Conservation (phyloP, 2,329 filamentous ascomycete species). For the Alternaria longipes region DNA sequence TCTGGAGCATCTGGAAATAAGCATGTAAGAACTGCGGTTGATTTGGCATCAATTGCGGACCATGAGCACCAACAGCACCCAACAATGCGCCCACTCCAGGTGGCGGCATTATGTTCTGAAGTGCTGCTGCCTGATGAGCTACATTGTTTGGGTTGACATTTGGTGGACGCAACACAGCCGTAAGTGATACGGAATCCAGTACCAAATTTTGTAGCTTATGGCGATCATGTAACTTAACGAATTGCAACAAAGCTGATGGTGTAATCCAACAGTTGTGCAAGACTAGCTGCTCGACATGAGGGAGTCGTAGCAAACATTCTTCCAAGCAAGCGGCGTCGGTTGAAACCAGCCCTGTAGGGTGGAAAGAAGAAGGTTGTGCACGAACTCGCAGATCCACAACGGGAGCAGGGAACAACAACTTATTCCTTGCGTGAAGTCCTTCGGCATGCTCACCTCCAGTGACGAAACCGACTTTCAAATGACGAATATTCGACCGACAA, state of each 20-base stretch:
- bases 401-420: slow-evolving; percentile 70
- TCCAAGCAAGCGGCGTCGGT: slow-evolving; percentile 23
- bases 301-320: slow-evolving; percentile 60
- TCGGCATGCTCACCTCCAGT: slow-evolving; percentile 73
- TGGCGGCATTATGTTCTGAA: slow-evolving; percentile 7
- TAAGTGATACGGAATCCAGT: slow-evolving; percentile 72
- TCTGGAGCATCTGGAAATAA: slow-evolving; percentile 29
- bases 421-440: slow-evolving; percentile 69
- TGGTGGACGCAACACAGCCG: slow-evolving; percentile 39
- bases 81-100: slow-evolving; percentile 11
- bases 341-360: slow-evolving; percentile 17
- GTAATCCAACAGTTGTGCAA: slow-evolving; percentile 75
- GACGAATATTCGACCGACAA: slow-evolving; percentile 61
- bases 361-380: slow-evolving; percentile 10
- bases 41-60: slow-evolving; percentile 18
- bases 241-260: slow-evolving; percentile 64
- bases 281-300: slow-evolving; percentile 66
- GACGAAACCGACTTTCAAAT: slow-evolving; percentile 71
- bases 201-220: slow-evolving; percentile 63
- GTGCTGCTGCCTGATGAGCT: slow-evolving; percentile 4
- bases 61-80: slow-evolving; percentile 16
- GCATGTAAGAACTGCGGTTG: slow-evolving; percentile 26
- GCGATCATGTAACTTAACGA: slow-evolving; percentile 61
- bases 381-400: slow-evolving; percentile 47
- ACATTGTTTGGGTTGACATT: slow-evolving; percentile 14